A percentile compares a stretch with the other conserved stretches of the same genome.
Evolutionary conservation across 345 rosid genomes (phyloP).

Genomic region (Citrus australasica): DNA sequence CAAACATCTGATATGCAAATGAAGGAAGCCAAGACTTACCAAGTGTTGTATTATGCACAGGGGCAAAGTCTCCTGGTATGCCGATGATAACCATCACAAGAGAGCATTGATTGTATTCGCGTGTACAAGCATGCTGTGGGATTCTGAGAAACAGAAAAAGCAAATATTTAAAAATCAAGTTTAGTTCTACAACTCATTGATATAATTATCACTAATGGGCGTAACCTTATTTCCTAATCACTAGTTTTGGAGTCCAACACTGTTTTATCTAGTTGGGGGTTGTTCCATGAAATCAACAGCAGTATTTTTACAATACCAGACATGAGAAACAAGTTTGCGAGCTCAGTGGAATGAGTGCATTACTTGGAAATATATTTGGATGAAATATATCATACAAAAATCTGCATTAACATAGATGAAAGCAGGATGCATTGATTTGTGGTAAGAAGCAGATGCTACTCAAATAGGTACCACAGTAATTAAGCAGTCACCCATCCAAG

Average conservation of each 20-base stretch:
- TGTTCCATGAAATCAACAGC: background rate
- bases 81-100: slow-evolving; percentile 84
- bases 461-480: background rate
- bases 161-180: background rate
- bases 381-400: background rate
- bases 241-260: background rate
- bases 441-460: background rate
- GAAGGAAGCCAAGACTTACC: slow-evolving; percentile 30
- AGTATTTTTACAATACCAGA: too few relatives aligned
- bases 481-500: background rate
- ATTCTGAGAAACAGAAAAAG: slow-evolving; percentile 42
- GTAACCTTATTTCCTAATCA: background rate
- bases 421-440: background rate
- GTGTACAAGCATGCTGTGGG: slow-evolving; percentile 91
- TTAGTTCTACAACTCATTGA: background rate
- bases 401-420: background rate
- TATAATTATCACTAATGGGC: background rate
- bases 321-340: background rate
- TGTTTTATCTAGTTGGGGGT: background rate
- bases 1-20: background rate
- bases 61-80: slow-evolving; percentile 90
- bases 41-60: slow-evolving; percentile 53
- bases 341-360: background rate
- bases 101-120: slow-evolving; percentile 59
- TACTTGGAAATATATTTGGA: background rate